These are phyloP conservation scores for Aspergillus panamensis DNA, from an alignment of 495 filamentous ascomycete genomes.

Conservation along the genomic window DNA sequence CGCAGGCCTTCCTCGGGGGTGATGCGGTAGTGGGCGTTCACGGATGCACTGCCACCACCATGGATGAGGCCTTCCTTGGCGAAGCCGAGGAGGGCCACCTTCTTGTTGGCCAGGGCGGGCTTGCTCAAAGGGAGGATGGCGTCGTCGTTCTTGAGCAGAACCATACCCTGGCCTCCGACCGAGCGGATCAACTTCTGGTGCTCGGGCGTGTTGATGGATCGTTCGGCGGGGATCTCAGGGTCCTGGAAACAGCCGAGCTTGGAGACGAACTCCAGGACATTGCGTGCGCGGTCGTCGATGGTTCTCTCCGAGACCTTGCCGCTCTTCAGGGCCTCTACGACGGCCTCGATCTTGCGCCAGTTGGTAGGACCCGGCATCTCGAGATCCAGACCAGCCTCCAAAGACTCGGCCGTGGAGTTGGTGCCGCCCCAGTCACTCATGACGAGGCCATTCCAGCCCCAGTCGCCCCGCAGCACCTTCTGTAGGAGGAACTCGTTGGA, in stretches of 20 bases:
- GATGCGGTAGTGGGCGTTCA: conserved; percentile 7
- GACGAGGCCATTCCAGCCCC: conserved; percentile 59
- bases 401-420: conserved; percentile 29
- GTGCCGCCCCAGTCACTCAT: conserved; percentile 65
- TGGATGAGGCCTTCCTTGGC: conserved; percentile 9
- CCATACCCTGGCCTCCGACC: conserved; percentile 5
- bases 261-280: background rate
- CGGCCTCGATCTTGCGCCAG: conserved; percentile 5
- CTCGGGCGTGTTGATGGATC: conserved; percentile 1
- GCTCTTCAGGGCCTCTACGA: conserved; percentile 2
- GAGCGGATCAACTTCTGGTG: conserved; percentile 5
- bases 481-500: conserved; percentile 54
- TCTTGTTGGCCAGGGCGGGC: background rate
- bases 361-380: conserved; percentile 65
- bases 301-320: conserved; percentile 3
- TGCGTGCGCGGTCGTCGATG: conserved; percentile 5
- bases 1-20: conserved; percentile 9
- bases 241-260: conserved; percentile 1
- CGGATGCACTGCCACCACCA: conserved; percentile 6
- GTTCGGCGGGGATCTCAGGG: background rate
- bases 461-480: conserved; percentile 58
- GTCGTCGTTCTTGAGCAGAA: conserved; percentile 7
- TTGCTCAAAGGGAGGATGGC: conserved; percentile 1
- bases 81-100: conserved; percentile 2
- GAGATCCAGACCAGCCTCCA: conserved; percentile 58